phyloP scores from a whole-genome alignment of 768 basidiomycete genomes.

The Boletellus ananas region DNA sequence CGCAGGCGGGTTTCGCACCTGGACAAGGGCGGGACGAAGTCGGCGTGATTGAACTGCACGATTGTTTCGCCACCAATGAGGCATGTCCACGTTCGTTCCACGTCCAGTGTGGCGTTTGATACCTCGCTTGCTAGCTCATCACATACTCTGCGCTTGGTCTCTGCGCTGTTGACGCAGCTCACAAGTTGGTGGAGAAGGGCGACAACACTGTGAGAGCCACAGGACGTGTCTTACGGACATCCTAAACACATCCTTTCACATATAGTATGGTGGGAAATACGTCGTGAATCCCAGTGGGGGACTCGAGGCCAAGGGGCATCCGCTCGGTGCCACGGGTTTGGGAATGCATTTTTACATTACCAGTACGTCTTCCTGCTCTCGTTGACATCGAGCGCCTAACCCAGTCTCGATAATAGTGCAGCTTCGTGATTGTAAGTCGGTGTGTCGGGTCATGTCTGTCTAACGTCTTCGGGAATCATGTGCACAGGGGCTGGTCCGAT shows the following conservation, averaged over 20 bases:
- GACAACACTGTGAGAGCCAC: conserved; percentile 66
- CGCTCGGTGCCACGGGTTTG: conserved; percentile 76
- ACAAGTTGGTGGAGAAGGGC: conserved; percentile 66
- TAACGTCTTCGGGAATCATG: neutral
- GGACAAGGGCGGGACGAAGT: too few species aligned
- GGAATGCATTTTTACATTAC: conserved; percentile 88
- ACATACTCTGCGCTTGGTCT: conserved; percentile 80
- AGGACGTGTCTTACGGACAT: neutral
- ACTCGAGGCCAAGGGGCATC: conserved; percentile 86
- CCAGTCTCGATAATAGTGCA: conserved; percentile 49
- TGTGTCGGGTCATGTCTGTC: neutral
- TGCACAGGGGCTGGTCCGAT: conserved; percentile 74
- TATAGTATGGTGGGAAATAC: conserved; percentile 77
- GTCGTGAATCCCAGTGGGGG: conserved; percentile 85
- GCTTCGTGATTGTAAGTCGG: conserved; percentile 56
- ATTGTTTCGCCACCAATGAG: conserved; percentile 84
- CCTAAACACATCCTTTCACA: neutral
- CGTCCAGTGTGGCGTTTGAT: neutral
- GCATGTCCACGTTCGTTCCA: conserved; percentile 27
- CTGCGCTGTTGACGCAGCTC: conserved; percentile 61
- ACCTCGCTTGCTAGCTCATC: conserved; percentile 49
- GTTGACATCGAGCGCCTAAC: neutral
- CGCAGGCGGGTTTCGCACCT: conserved; percentile 61
- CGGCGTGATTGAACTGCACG: conserved; percentile 80
- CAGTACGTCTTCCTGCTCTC: conserved; percentile 41